Base-by-base conservation (phyloP, 768 basidiomycete genomes). In the Pisolithus microcarpus region DNA sequence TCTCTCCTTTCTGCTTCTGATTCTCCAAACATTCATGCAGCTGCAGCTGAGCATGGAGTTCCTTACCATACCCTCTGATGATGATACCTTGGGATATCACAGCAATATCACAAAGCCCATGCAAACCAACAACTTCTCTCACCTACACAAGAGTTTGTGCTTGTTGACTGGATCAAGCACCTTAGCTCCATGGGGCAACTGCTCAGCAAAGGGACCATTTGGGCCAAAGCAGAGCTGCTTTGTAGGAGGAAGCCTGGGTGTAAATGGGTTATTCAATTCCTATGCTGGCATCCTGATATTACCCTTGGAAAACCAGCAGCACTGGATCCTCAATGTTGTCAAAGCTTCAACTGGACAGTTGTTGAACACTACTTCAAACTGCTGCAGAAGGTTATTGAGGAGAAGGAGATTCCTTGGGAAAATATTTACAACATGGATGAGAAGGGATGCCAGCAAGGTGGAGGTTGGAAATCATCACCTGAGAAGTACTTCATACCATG, bases 361-460 rank as follows among this genome's bases (percentile, higher is more conserved):
- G 65, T 73, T 9, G 48, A 57, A 1, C 19, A 62, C 8, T 62
- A 67, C 48, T 70, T 69, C 38, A 36, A 58, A 1, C 24, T 60
- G 1, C 56, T 68, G 2, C 34, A 55, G 5, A 43, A 59, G 5
- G 21, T 64, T 13, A 49, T 70, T 15, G 15, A 57, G 6, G 43
- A 61, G 23, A 43, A 63, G 46, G 46, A 53, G 4, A 69, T 72
- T 16, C 67, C 65, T 5, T 48, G 53, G 16, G 57, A 64, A 43
- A 64, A 72, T 46, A 43, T 63, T 15, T 70, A 58, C n/a, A 71
- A 70, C 49, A 65, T 68, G 67, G 67, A 70, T 53, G 65, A 71
- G 55, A 71, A 70, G 49, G 70, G 67, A 0, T 51, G 58, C 40
- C 65, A 68, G 43, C 21, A 54, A 15, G 68, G 65, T 24, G 64